These are phyloP conservation scores for Colletotrichum kahawae DNA, from an alignment of 2,329 filamentous ascomycete genomes.

Conservation along the genomic window DNA sequence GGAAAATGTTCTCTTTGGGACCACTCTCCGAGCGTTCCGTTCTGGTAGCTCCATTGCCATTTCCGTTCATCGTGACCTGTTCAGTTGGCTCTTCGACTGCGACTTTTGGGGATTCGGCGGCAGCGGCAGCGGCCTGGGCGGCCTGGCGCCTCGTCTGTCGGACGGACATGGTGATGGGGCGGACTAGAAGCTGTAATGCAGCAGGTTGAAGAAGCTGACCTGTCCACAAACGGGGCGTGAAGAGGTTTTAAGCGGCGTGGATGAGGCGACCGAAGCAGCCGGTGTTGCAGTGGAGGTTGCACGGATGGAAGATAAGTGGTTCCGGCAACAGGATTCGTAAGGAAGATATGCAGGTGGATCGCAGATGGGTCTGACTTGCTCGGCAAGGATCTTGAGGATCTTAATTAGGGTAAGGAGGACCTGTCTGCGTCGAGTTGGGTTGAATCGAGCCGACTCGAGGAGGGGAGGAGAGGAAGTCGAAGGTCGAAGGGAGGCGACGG, in stretches of 20 bases:
- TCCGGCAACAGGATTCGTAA: constrained; percentile 1
- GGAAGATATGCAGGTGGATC: not conserved
- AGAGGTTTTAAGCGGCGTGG: constrained; percentile 13
- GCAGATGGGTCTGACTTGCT: not conserved
- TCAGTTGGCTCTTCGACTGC: not conserved
- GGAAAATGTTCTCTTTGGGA: constrained; percentile 74
- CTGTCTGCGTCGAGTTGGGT: not conserved
- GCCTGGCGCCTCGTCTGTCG: constrained; percentile 44
- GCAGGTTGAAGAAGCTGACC: not conserved
- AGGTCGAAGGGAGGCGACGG: not conserved
- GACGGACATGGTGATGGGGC: constrained; percentile 37
- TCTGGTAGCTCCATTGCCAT: constrained; percentile 43
- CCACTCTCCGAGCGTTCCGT: constrained; percentile 39
- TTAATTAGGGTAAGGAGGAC: not conserved
- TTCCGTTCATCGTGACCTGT: constrained; percentile 45
- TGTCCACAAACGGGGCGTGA: constrained; percentile 1
- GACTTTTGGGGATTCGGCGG: constrained; percentile 3
- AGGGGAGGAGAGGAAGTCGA: not conserved
- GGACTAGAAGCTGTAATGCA: not conserved
- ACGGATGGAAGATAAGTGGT: constrained; percentile 19
- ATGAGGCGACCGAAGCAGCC: constrained; percentile 15
- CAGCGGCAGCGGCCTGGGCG: constrained; percentile 30
- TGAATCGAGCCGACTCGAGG: not conserved
- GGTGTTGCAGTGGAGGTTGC: constrained; percentile 22
- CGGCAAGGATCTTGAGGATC: not conserved